These are phyloP conservation scores for Xylariaceae sp. DNA, from an alignment of 2,329 filamentous ascomycete genomes.

Conservation along the genomic window DNA sequence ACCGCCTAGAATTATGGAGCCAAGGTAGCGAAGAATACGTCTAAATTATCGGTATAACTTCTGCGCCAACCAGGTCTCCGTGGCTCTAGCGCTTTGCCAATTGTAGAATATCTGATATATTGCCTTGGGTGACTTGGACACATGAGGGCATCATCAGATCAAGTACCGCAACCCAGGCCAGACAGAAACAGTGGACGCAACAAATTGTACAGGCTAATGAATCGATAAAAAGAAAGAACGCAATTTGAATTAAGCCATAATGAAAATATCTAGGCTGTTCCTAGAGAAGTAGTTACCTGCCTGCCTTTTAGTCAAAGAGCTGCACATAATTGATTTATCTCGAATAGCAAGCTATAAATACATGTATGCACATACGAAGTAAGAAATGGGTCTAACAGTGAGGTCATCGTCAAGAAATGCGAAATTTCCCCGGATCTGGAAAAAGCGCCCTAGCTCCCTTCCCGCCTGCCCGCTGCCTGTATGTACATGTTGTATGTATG, in stretches of 20 bases:
- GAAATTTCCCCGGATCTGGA: slow-evolving; percentile 19
- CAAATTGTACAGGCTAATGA: background rate
- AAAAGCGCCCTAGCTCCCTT: no score
- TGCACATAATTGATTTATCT: no score
- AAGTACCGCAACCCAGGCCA: background rate
- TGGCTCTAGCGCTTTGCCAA: background rate
- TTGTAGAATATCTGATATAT: background rate
- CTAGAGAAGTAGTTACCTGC: no score
- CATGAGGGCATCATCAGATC: slow-evolving; percentile 2
- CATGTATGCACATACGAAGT: no score
- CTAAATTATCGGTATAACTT: background rate
- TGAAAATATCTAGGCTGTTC: background rate
- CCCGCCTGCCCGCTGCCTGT: no score
- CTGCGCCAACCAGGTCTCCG: background rate
- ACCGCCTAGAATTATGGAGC: background rate
- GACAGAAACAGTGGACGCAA: background rate
- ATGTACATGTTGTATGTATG: no score
- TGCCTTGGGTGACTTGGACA: background rate
- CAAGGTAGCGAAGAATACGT: background rate
- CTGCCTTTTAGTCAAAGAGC: no score
- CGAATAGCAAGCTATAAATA: no score
- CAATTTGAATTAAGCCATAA: background rate
- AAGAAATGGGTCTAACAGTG: background rate
- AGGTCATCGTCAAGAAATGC: slow-evolving; percentile 18
- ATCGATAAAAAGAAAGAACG: background rate